Percentiles rank a stretch among this genome's conserved stretches.
Evolutionary conservation across 2,329 filamentous ascomycete species (phyloP).

Genomic region (Pyrenochaeta sp.): DNA sequence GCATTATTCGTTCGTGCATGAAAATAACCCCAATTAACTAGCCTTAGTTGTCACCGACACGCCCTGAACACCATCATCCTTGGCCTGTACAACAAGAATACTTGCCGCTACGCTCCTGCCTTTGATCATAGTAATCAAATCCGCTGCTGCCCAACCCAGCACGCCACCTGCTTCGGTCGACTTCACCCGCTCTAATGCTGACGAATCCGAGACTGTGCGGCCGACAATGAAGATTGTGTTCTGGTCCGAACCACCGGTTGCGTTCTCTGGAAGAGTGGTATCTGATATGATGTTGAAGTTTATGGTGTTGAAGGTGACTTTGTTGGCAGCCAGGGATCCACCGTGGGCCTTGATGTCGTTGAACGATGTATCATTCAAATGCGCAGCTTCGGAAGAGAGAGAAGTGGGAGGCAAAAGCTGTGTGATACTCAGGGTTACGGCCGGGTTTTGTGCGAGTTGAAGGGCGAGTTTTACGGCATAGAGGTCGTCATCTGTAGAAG

Average conservation of each 20-base stretch:
- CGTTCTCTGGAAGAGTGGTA: neutral
- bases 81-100: constrained; percentile 1
- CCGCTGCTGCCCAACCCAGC: neutral
- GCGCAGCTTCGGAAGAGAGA: neutral
- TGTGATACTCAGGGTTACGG: neutral
- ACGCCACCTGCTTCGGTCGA: neutral
- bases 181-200: neutral
- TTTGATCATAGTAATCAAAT: neutral
- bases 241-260: neutral
- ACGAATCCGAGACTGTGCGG: neutral
- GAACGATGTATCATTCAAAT: neutral
- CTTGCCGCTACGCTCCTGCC: neutral
- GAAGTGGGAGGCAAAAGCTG: neutral
- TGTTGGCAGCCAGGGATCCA: neutral
- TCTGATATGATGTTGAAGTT: neutral
- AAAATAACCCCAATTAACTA: too few species aligned
- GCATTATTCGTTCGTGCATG: too few species aligned
- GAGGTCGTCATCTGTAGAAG: neutral
- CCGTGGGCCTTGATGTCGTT: neutral
- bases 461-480: constrained; percentile 1
- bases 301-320: neutral
- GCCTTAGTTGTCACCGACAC: too few species aligned
- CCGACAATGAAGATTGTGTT: constrained; percentile 2
- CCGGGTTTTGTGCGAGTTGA: constrained; percentile 1
- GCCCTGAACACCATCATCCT: neutral